These are phyloP conservation scores for Pholiota microspora DNA, from an alignment of 768 basidiomycete species.

Conservation along the genomic window DNA sequence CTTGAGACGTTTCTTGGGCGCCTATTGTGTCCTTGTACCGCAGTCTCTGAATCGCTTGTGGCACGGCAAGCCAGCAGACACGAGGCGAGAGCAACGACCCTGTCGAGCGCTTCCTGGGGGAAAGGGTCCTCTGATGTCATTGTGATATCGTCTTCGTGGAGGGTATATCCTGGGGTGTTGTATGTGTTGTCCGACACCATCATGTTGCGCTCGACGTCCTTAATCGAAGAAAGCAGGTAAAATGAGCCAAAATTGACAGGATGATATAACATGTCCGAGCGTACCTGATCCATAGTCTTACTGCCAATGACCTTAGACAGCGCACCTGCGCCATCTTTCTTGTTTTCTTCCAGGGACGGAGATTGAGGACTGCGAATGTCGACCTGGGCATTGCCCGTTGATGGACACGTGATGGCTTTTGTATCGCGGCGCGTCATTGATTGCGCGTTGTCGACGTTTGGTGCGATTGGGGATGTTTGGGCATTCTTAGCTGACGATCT, in stretches of 20 bases:
- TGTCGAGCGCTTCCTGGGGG: neutral
- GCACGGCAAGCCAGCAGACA: neutral
- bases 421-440: conserved; percentile 13
- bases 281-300: conserved; percentile 7
- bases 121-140: neutral
- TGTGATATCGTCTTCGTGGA: neutral
- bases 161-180: conserved; percentile 9
- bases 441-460: neutral
- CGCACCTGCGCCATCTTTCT: neutral
- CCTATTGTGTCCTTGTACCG: too few relatives aligned
- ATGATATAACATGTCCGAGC: neutral
- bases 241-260: conserved; percentile 1
- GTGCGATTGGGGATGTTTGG: neutral
- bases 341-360: neutral
- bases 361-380: too few relatives aligned
- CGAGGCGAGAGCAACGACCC: too few relatives aligned
- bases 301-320: neutral
- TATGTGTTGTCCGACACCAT: conserved; percentile 6
- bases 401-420: conserved; percentile 18
- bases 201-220: conserved; percentile 8
- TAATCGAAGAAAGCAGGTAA: conserved; percentile 6
- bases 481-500: neutral
- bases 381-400: conserved; percentile 5
- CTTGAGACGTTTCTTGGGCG: neutral
- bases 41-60: neutral